phyloP scores from a whole-genome alignment of 1,139 yeast species.

The Geotrichum histeridarum region DNA sequence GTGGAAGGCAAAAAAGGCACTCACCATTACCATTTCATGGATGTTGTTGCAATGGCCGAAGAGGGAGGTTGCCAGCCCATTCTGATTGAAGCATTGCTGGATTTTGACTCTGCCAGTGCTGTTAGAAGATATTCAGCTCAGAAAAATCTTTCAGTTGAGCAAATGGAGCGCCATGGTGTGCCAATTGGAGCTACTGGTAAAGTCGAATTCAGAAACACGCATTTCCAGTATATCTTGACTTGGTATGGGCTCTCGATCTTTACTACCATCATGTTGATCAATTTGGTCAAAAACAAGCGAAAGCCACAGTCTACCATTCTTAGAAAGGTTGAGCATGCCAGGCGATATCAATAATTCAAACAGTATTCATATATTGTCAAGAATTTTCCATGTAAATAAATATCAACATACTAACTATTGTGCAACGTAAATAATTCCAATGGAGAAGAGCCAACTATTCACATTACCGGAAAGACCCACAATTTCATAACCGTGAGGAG shows the following conservation, averaged over 20 bases:
- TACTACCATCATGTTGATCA: conserved; percentile 59
- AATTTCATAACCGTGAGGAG: conserved; percentile 56
- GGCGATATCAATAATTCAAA: conserved; percentile 10
- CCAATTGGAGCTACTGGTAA: conserved; percentile 82
- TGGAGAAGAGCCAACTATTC: conserved; percentile 65
- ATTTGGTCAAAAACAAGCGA: conserved; percentile 42
- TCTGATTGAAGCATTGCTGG: conserved; percentile 62
- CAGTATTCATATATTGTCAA: neutral
- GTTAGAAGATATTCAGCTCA: conserved; percentile 23
- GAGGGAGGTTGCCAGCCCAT: conserved; percentile 65
- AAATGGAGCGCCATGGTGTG: conserved; percentile 63
- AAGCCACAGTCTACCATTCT: conserved; percentile 19
- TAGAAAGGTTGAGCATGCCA: conserved; percentile 32
- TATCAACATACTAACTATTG: conserved; percentile 8
- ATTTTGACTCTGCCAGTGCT: conserved; percentile 57
- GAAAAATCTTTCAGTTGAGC: conserved; percentile 32
- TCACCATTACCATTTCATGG: conserved; percentile 51
- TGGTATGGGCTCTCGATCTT: conserved; percentile 87
- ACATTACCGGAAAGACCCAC: conserved; percentile 66
- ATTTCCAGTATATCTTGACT: conserved; percentile 83
- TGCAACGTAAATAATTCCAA: conserved; percentile 54
- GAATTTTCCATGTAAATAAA: neutral
- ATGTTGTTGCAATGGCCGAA: conserved; percentile 73
- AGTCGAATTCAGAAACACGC: conserved; percentile 80
- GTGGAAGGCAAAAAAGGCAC: conserved; percentile 65